A percentile compares a stretch with the other conserved stretches of the same genome.
Evolutionary conservation across 1,284 basidiomycete genomes (phyloP).

Genomic region (Rhodofomes roseus): DNA sequence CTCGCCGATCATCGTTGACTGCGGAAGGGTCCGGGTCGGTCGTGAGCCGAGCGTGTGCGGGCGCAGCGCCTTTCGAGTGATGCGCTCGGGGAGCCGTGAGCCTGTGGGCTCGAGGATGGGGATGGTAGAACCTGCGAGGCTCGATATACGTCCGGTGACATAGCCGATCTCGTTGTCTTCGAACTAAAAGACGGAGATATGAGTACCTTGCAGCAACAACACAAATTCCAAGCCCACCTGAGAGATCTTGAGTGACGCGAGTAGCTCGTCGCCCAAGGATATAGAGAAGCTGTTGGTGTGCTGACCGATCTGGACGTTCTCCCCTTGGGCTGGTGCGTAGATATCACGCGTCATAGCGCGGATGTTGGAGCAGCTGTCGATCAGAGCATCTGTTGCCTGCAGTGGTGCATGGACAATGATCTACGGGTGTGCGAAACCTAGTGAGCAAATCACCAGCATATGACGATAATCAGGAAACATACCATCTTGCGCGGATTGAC

Average conservation of each 20-base stretch:
- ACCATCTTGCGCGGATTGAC: slow-evolving; percentile 95
- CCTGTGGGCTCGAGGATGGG: slow-evolving; percentile 59
- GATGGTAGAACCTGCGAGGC: slow-evolving; percentile 76
- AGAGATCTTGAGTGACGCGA: slow-evolving; percentile 83
- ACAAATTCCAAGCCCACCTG: slow-evolving; percentile 52
- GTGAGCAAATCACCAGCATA: neutral
- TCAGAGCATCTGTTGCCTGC: slow-evolving; percentile 66
- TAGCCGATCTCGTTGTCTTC: slow-evolving; percentile 97
- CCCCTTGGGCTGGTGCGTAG: slow-evolving; percentile 70
- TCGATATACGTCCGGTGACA: slow-evolving; percentile 80
- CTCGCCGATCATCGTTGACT: slow-evolving; percentile 94
- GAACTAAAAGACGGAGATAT: slow-evolving; percentile 51
- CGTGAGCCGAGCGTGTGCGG: slow-evolving; percentile 58
- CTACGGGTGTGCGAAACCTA: slow-evolving; percentile 49
- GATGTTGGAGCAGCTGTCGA: slow-evolving; percentile 78
- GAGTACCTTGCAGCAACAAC: neutral
- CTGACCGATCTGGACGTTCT: slow-evolving; percentile 88
- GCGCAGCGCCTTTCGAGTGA: slow-evolving; percentile 22
- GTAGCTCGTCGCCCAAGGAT: slow-evolving; percentile 85
- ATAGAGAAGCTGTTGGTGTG: slow-evolving; percentile 95
- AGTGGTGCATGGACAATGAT: slow-evolving; percentile 82
- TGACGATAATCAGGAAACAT: slow-evolving; percentile 12
- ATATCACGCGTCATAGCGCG: slow-evolving; percentile 90
- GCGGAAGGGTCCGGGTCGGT: slow-evolving; percentile 59
- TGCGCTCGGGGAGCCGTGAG: slow-evolving; percentile 27